Conservation (phyloP, 306 rosid species). For the Begonia fuchsioides region DNA sequence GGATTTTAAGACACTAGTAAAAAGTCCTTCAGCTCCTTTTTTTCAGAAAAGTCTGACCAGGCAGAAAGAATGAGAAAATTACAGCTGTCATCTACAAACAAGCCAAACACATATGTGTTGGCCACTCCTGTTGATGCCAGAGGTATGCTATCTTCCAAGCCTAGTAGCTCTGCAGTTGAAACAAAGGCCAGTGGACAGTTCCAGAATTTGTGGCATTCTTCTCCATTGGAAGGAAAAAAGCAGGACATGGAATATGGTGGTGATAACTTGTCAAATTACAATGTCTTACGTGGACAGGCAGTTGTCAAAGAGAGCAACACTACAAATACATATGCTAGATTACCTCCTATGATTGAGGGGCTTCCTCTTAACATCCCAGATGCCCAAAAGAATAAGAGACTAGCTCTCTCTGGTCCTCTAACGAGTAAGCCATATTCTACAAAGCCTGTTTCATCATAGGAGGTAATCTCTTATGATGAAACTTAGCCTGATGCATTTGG, state of each 20-base stretch:
- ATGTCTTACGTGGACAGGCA: conserved; percentile 22
- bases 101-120: conserved; percentile 57
- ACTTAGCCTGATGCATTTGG: too few relatives aligned
- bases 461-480: too few relatives aligned
- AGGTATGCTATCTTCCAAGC: conserved; percentile 25
- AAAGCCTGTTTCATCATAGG: conserved; percentile 23
- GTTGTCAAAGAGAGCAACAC: conserved; percentile 56
- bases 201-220: conserved; percentile 54
- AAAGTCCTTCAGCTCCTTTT: conserved; percentile 79
- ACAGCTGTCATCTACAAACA: conserved; percentile 26
- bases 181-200: conserved; percentile 34
- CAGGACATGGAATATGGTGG: conserved; percentile 36
- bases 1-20: conserved; percentile 13
- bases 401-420: conserved; percentile 70
- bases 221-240: conserved; percentile 48
- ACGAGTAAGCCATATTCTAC: conserved; percentile 41
- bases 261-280: conserved; percentile 23
- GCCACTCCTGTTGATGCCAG: conserved; percentile 62
- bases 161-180: conserved; percentile 25
- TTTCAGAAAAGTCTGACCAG: conserved; percentile 67
- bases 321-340: conserved; percentile 25
- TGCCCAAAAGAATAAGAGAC: conserved; percentile 34
- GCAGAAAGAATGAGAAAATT: conserved; percentile 61
- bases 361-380: conserved; percentile 24
- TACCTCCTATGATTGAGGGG: conserved; percentile 53